A percentile compares a stretch with the other conserved stretches of the same genome.
Evolutionary conservation across 768 basidiomycete species (phyloP).

Genomic region (Hericium erinaceus): DNA sequence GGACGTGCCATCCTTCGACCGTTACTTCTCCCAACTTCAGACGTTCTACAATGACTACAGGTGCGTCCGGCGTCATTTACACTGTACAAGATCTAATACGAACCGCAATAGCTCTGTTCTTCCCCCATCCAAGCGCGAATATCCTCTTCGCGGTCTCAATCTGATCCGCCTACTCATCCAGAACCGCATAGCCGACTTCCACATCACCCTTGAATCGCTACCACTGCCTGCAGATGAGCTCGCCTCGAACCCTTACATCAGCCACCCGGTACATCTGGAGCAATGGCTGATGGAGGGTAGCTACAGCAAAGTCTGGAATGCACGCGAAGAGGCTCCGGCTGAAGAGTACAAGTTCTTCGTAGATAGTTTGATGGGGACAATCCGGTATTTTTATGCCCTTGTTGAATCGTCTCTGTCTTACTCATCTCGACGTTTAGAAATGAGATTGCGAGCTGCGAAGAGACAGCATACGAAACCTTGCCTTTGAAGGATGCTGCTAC

Average conservation of each 20-base stretch:
- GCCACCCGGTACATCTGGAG: slow-evolving; percentile 86
- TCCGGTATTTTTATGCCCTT: slow-evolving; percentile 43
- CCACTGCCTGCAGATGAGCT: slow-evolving; percentile 61
- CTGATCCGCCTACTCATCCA: slow-evolving; percentile 92
- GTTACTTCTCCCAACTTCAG: slow-evolving; percentile 88
- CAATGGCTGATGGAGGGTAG: slow-evolving; percentile 98
- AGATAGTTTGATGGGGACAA: slow-evolving; percentile 88
- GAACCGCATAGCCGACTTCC: slow-evolving; percentile 96
- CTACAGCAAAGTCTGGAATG: slow-evolving; percentile 97
- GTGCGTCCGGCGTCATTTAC: slow-evolving; percentile 26
- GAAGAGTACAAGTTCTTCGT: slow-evolving; percentile 95
- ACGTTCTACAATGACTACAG: slow-evolving; percentile 84
- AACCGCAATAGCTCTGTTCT: slow-evolving; percentile 46
- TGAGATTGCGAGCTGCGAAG: slow-evolving; percentile 96
- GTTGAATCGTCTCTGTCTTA: not conserved
- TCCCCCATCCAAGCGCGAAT: slow-evolving; percentile 79
- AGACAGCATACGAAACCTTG: slow-evolving; percentile 85
- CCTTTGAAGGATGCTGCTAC: slow-evolving; percentile 86
- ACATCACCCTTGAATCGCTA: slow-evolving; percentile 90
- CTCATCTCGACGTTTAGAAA: slow-evolving; percentile 42
- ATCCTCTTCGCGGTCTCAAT: slow-evolving; percentile 83
- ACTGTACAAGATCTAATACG: not conserved
- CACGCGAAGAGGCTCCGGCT: slow-evolving; percentile 83
- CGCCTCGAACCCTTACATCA: slow-evolving; percentile 60
- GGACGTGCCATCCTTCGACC: slow-evolving; percentile 88